Evolutionary conservation across 345 rosid genomes (phyloP).

Genomic region (Dimocarpus longan): DNA sequence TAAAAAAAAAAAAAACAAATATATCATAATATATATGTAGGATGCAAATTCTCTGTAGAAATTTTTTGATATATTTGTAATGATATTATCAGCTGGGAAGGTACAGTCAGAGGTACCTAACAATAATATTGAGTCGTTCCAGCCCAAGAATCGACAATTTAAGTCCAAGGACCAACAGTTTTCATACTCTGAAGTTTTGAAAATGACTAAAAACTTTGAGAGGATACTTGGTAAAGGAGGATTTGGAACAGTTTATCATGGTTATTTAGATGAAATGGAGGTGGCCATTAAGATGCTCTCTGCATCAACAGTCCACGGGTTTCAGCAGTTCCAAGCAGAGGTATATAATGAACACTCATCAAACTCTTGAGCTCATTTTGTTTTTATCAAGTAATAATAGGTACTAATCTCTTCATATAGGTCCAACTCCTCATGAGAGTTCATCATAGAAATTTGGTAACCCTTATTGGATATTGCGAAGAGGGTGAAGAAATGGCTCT

Average conservation of each 20-base stretch:
- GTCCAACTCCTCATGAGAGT: slow-evolving; percentile 24
- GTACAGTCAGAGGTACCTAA: not conserved
- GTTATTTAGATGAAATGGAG: slow-evolving; percentile 22
- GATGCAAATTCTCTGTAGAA: too few relatives aligned
- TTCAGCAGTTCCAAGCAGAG: slow-evolving; percentile 27
- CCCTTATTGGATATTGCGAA: slow-evolving; percentile 7
- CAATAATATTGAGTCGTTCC: slow-evolving; percentile 1
- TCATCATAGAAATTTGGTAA: slow-evolving; percentile 13
- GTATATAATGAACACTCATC: too few relatives aligned
- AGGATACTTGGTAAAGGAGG: slow-evolving; percentile 38
- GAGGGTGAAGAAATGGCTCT: slow-evolving; percentile 26
- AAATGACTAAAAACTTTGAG: slow-evolving; percentile 32
- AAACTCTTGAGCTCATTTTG: too few relatives aligned
- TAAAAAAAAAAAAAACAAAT: too few relatives aligned
- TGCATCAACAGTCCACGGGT: slow-evolving; percentile 19
- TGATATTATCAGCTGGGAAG: not conserved
- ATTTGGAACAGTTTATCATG: slow-evolving; percentile 36
- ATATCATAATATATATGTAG: too few relatives aligned
- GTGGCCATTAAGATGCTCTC: slow-evolving; percentile 42
- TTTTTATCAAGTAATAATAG: too few relatives aligned
- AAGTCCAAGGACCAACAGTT: slow-evolving; percentile 26
- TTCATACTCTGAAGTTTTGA: slow-evolving; percentile 23
- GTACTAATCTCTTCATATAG: too few relatives aligned
- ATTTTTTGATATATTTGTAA: too few relatives aligned
- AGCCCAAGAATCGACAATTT: slow-evolving; percentile 26